Percentiles rank a stretch among this genome's conserved stretches.
These are phyloP conservation scores for Aspergillus diversus DNA, from an alignment of 495 filamentous ascomycete species.

Conservation along the genomic window DNA sequence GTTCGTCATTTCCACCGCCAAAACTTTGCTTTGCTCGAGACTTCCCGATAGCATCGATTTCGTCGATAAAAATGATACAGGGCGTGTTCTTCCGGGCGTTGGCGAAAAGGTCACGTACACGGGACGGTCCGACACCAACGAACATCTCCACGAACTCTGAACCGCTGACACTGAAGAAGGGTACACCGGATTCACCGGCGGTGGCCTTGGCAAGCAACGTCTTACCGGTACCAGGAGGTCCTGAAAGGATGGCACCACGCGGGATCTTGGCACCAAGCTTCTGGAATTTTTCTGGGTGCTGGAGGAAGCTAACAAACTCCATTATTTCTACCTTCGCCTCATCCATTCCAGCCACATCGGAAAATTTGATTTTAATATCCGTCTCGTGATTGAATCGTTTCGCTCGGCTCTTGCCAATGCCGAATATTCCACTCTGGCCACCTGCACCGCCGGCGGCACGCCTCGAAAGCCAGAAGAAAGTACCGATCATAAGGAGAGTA, in stretches of 20 bases:
- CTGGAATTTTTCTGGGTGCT: slow-evolving; percentile 86
- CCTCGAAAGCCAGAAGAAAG: slow-evolving; percentile 71
- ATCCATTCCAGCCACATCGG: slow-evolving; percentile 97
- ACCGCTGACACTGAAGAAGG: slow-evolving; percentile 97
- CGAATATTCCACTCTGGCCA: slow-evolving; percentile 82
- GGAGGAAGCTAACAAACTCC: slow-evolving; percentile 97
- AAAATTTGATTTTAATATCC: slow-evolving; percentile 93
- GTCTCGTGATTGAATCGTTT: slow-evolving; percentile 97
- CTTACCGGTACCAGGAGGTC: slow-evolving; percentile 97
- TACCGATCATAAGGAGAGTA: slow-evolving; percentile 80
- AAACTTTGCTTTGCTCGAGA: slow-evolving; percentile 75
- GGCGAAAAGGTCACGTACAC: slow-evolving; percentile 92
- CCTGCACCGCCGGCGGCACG: slow-evolving; percentile 67
- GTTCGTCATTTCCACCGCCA: slow-evolving; percentile 92
- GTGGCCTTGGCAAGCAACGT: slow-evolving; percentile 96
- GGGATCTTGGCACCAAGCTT: slow-evolving; percentile 96
- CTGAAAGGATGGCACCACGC: slow-evolving; percentile 92
- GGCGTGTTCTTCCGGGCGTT: slow-evolving; percentile 94
- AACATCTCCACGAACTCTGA: slow-evolving; percentile 99
- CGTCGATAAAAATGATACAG: slow-evolving; percentile 99
- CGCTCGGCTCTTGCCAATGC: slow-evolving; percentile 91
- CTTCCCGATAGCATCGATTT: slow-evolving; percentile 97
- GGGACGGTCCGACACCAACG: slow-evolving; percentile 93
- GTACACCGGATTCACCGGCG: slow-evolving; percentile 94
- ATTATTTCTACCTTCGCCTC: slow-evolving; percentile 98